Evolutionary conservation across 768 basidiomycete species (phyloP), one percentile per base, ranked within the genome.

Genomic region (Mycena pura): DNA sequence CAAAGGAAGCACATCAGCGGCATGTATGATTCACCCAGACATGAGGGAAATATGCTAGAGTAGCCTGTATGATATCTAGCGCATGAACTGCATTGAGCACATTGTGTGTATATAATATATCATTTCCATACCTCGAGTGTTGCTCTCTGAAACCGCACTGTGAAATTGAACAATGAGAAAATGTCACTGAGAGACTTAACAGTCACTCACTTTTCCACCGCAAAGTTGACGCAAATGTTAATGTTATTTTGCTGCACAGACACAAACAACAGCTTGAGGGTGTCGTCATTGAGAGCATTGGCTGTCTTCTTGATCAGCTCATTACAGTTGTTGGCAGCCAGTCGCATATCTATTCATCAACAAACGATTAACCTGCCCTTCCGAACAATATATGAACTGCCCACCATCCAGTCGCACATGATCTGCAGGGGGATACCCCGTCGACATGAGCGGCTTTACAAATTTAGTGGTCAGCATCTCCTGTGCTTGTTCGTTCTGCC

Each of bases 241-340:
- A 48, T 32, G 21, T 48, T 48, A 19, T 48, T 48, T 48, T 48
- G 47, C 32, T 48, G 47, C 14, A 48, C 47, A 32, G 47, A 48
- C 19, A 48, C 47, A 22, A 51, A 39, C 22, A 51, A 15, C 36
- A 36, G 7, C 15, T 51, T 10, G 7, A 51, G 36, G 3, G 36
- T 29, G 6, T 25, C 24, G 22, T 51, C 49, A 29, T 17, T 39
- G 49, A 51, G 22, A 3, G 21, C 36, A 27, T 36, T 25, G 1
- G 49, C 49, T 5, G 49, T 51, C 34, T 36, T 51, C 36, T 22
- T 36, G 6, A 51, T 51, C 22, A 45, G 22, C 32, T 54, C 40
- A 14, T 10, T 31, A 34, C 54, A 56, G 15, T 17, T 5, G n/a
- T 17, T 56, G 5, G 15, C 19, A 1, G 2, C 24, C 11, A n/a